Base-by-base conservation (phyloP, 2,329 filamentous ascomycete species). In the Atkinsonella hypoxylon region DNA sequence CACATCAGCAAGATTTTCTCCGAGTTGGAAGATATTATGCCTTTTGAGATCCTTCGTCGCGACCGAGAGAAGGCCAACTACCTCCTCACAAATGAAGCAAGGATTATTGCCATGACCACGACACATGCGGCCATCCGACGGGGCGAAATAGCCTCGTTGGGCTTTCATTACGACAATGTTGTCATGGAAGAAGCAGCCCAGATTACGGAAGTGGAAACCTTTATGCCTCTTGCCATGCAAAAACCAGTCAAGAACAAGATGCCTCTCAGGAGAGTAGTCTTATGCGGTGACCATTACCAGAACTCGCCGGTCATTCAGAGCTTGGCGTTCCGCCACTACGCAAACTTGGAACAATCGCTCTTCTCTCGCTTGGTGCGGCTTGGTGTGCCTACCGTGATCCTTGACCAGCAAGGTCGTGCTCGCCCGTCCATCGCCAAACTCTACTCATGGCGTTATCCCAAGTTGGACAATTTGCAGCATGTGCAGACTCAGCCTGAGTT, bases 131-230 rank as follows among this genome's bases (percentile, higher is more conserved):
- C 93, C 1, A 98, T 98, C 78, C 82, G 89, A 54, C 78, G 91
- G 55, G 82, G 88, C 55, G 91, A 97, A 61, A 97, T 98, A 59
- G 85, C 89, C 1, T 77, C 80, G 15, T 77, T 97, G n/a, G 90
- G 90, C 15, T 98, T 98, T 69, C 88, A 89, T 58, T 98, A 98
- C 61, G 90, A 97, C 71, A 98, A 95, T 56, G 86, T 98, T 12
- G 78, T 98, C 49, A 96, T 98, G 87, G 93, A 98, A 71, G 93
- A 98, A 74, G 91, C 93, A 5, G 93, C 93, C 12, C 93, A 98
- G 63, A 91, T 98, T 62, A 98, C 91, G 0, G 93, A 98, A 66
- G 87, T 96, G 44, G 93, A 98, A 64, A 95, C 89, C 56, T 97
- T 98, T 68, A 89, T 98, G 56, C 93, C 93, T 0, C 75, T 95